phyloP scores from a whole-genome alignment of 73 alveolate species.

The Paramecium primaurelia region DNA sequence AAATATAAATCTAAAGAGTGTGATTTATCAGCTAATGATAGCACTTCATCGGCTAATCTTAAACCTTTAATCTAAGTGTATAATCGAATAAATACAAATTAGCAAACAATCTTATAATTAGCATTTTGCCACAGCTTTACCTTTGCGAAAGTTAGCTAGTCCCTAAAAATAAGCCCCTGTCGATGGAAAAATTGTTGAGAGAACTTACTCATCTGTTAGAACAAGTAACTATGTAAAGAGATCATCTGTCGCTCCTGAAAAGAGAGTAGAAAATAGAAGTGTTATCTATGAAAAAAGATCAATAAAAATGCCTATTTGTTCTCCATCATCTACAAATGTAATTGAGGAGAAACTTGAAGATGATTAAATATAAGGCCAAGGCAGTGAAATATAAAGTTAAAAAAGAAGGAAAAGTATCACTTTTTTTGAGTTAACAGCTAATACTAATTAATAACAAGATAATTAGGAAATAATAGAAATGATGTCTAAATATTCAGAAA shows the following conservation, averaged over 20 bases:
- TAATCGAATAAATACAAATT: not conserved
- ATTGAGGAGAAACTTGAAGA: constrained; percentile 38
- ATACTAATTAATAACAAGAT: not conserved
- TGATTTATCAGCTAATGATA: constrained; percentile 7
- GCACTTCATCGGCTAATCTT: not conserved
- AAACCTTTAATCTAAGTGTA: constrained; percentile 3
- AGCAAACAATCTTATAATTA: constrained; percentile 3
- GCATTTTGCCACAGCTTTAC: constrained; percentile 18
- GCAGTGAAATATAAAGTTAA: not conserved
- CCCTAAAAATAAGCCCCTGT: constrained; percentile 2
- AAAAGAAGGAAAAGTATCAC: constrained; percentile 41
- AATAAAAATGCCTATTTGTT: not conserved
- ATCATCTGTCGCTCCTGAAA: constrained; percentile 41
- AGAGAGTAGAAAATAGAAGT: constrained; percentile 1
- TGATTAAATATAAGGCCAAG: not conserved
- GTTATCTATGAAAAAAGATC: not conserved
- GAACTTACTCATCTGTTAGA: constrained; percentile 38
- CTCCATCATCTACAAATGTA: not conserved
- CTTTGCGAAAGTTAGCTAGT: not conserved
- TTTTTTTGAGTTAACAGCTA: not conserved
- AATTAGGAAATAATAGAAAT: not conserved
- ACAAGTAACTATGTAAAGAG: constrained; percentile 39
- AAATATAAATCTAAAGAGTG: constrained; percentile 43
- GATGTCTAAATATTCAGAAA: constrained; percentile 11
- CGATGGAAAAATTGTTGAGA: not conserved